These are phyloP conservation scores for Citrullus mucosospermus DNA, from an alignment of 306 rosid species.

Conservation along the genomic window DNA sequence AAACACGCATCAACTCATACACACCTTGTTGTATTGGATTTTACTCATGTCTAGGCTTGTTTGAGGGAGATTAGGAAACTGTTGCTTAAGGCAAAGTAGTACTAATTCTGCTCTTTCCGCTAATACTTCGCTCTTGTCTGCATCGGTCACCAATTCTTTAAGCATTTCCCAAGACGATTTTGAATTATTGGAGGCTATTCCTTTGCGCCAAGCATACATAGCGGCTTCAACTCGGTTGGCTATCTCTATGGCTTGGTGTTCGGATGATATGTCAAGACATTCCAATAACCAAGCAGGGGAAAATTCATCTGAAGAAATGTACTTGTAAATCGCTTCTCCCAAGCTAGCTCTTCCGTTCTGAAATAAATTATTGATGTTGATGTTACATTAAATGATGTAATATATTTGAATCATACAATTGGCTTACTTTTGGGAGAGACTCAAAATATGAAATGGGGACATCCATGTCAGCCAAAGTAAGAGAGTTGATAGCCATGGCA, in stretches of 20 bases:
- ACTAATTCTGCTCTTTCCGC: conserved; percentile 1
- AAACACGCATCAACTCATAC: background rate
- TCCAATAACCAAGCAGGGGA: background rate
- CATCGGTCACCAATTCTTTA: background rate
- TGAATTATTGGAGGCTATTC: background rate
- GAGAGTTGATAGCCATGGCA: conserved; percentile 80
- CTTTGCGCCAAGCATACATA: conserved; percentile 5
- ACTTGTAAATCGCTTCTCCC: conserved; percentile 2
- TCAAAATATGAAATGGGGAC: conserved; percentile 56
- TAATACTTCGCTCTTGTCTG: background rate
- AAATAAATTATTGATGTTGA: background rate
- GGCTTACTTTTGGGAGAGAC: conserved; percentile 69
- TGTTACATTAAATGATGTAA: too few species aligned
- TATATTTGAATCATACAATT: background rate
- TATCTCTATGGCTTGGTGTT: conserved; percentile 2
- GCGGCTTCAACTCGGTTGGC: conserved; percentile 1
- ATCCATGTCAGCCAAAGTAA: conserved; percentile 70
- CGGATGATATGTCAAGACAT: background rate
- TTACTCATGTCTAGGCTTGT: conserved; percentile 1
- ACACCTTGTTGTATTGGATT: conserved; percentile 4
- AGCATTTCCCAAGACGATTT: background rate
- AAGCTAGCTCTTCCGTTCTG: conserved; percentile 6
- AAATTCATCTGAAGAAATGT: conserved; percentile 2
- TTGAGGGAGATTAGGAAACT: conserved; percentile 4
- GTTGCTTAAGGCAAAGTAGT: background rate